Conservation (phyloP, 345 rosid species). For the Eucalyptus melliodora region DNA sequence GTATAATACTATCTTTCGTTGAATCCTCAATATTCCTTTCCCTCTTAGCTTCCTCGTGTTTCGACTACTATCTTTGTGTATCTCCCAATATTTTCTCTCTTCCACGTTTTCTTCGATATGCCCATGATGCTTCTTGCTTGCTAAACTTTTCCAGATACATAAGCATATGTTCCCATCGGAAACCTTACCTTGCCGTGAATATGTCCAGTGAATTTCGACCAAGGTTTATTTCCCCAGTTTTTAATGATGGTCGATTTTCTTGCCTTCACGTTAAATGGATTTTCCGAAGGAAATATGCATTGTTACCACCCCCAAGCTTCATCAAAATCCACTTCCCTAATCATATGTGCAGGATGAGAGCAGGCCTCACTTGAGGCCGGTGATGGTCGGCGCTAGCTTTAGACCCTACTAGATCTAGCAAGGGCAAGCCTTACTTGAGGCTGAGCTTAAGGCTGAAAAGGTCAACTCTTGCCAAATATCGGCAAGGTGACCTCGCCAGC, state of each 20-base stretch:
- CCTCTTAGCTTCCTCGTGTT: not conserved
- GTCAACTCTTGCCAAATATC: not conserved
- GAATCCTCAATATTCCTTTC: not conserved
- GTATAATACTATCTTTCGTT: not conserved
- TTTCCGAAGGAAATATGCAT: not conserved
- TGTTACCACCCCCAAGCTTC: not conserved
- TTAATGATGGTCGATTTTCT: not conserved
- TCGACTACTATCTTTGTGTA: not conserved
- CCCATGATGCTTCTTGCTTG: not conserved
- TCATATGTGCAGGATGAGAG: not conserved
- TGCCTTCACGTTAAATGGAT: not conserved
- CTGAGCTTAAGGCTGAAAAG: fast-evolving
- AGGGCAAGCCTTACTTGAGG: not conserved
- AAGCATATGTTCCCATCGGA: not conserved
- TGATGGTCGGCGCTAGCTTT: fast-evolving
- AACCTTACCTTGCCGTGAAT: not conserved
- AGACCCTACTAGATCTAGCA: fast-evolving
- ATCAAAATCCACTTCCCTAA: not conserved
- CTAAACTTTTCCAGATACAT: not conserved
- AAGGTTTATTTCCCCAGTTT: too few relatives aligned
- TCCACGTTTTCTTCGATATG: not conserved
- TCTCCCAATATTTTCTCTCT: not conserved
- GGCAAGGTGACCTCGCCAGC: fast-evolving
- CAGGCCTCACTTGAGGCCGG: fast-evolving
- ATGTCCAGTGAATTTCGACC: not conserved